Base-by-base conservation (phyloP, 164 flowering plant genomes). In the Vitis rupestris region DNA sequence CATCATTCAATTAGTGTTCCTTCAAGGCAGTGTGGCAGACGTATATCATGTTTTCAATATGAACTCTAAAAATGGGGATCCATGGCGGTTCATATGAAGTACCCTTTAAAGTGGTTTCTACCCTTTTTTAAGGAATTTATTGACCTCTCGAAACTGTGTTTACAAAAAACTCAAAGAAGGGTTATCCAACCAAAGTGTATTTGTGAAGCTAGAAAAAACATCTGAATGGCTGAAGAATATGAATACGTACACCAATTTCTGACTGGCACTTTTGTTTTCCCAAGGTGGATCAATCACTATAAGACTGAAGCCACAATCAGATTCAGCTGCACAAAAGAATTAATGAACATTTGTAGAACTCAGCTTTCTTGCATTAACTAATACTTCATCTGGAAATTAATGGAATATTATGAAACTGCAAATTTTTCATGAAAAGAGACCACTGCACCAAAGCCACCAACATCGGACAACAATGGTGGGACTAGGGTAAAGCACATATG, bases 211-310 rank as follows among this genome's bases (percentile, higher is more conserved):
- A 6, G 4, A 37, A 37, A 37, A 37, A 37, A 37, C 44, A 37
- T 37, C 44, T 37, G 44, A 37, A 37, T 37, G 1, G 19, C 23
- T n/a, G 66, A 8, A 65, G n/a, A 50, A 58, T 30, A 10, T 23
- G 27, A 23, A 23, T 23, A 71, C 88, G 48, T 82, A 90, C 99
- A 72, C 66, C 9, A 79, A 81, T 70, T 93, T 95, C 72, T 91
- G 97, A 64, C 61, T 82, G 51, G 95, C 99, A 78, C 96, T 91
- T 82, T 85, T 81, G 75, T 91, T 95, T 76, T 93, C 99, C 99
- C 99, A 95, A 7, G 99, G 99, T 37, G 99, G 99, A 85, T 95
- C 98, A 50, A 93, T 76, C 48, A 93, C 82, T 56, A 95, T 92
- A 50, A 95, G 86, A 77, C 88, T 89, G 84, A 85, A 95, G 47